Conservation (phyloP, 805 yeast genomes). For the Kluyveromyces starmeri region DNA sequence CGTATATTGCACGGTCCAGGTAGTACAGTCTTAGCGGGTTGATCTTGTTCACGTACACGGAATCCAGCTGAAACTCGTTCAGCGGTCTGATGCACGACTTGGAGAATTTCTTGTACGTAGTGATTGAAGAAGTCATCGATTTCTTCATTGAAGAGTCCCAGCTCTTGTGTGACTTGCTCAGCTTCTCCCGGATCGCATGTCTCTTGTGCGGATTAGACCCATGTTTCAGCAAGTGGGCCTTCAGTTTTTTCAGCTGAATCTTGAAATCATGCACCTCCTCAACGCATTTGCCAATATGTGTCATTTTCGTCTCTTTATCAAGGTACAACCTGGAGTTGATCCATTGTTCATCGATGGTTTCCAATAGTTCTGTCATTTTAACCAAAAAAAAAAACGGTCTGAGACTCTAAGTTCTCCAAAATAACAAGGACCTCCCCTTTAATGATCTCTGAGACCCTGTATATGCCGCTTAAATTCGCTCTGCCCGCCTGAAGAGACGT, state of each 20-base stretch:
- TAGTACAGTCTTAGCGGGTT: constrained; percentile 16
- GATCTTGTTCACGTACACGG: constrained; percentile 29
- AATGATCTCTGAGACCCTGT: too few species aligned
- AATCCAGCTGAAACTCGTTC: constrained; percentile 27
- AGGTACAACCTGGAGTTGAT: constrained; percentile 12
- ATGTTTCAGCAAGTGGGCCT: constrained; percentile 34
- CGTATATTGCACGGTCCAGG: constrained; percentile 35
- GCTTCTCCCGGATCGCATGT: constrained; percentile 22
- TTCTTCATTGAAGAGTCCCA: constrained; percentile 27
- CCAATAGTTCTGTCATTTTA: constrained; percentile 18
- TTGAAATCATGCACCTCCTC: constrained; percentile 30
- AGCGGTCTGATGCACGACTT: constrained; percentile 23
- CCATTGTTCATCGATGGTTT: constrained; percentile 14
- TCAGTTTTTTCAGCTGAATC: constrained; percentile 31
- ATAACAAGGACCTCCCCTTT: too few species aligned
- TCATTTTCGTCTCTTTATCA: constrained; percentile 10
- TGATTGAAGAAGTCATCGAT: constrained; percentile 21
- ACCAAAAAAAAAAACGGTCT: too few species aligned
- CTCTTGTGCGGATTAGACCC: constrained; percentile 17
- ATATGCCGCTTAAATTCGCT: too few species aligned
- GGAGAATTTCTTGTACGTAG: constrained; percentile 22
- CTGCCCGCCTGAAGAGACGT: too few species aligned
- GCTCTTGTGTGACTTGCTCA: constrained; percentile 21
- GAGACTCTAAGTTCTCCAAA: too few species aligned
- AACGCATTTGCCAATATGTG: constrained; percentile 17